Conservation (phyloP, 352 stramenopile genomes). For the Pythium oligandrum region DNA sequence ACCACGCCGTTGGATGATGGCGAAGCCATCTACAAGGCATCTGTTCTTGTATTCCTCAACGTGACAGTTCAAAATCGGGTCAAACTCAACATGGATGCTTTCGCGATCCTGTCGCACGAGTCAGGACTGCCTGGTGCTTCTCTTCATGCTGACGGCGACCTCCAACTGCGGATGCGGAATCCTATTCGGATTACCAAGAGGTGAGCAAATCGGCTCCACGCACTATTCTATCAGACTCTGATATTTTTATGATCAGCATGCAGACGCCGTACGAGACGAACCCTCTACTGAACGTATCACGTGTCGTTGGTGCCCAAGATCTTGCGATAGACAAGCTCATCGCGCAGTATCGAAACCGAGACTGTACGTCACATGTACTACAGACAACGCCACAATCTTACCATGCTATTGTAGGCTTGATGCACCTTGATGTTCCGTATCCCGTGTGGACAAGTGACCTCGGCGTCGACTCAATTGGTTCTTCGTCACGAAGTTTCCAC, state of each 20-base stretch:
- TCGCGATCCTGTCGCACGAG: conserved; percentile 33
- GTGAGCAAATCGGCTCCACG: conserved; percentile 16
- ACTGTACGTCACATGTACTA: conserved; percentile 29
- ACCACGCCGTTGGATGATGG: conserved; percentile 32
- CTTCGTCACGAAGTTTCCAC: conserved; percentile 22
- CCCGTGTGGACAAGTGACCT: conserved; percentile 37
- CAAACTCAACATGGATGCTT: conserved; percentile 62
- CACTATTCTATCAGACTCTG: neutral
- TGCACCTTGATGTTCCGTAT: conserved; percentile 29
- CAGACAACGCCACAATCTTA: neutral
- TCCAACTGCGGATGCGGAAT: conserved; percentile 44
- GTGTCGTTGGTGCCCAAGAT: conserved; percentile 27
- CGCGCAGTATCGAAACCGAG: conserved; percentile 31
- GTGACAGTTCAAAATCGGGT: conserved; percentile 45
- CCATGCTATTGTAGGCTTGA: conserved; percentile 21
- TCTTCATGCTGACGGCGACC: conserved; percentile 51
- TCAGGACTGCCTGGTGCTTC: conserved; percentile 29
- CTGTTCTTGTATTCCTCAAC: conserved; percentile 50
- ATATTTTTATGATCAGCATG: conserved; percentile 13
- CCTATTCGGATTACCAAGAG: conserved; percentile 36
- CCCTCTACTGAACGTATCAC: conserved; percentile 40
- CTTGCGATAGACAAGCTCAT: conserved; percentile 32
- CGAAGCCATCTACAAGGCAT: conserved; percentile 48
- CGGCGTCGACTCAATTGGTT: conserved; percentile 4
- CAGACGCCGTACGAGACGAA: conserved; percentile 30